Evolutionary conservation across 129 eudicot species (phyloP), one percentile per base, ranked within the genome.

Genomic region (Dittrichia graveolens): DNA sequence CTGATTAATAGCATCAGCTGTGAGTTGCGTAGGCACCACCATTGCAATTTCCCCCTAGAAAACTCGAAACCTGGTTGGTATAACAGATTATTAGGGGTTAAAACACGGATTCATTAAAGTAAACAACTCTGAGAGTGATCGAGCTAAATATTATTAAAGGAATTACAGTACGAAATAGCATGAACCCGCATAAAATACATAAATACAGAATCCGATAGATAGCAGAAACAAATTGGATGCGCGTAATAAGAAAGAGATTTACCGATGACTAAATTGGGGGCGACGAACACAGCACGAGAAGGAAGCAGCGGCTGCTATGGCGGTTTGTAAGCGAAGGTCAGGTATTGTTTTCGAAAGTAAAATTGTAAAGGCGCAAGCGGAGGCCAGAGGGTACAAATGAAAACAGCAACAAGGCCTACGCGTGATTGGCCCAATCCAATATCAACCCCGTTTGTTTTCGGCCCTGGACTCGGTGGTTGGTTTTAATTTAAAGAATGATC

Each of bases 1-100:
- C 79, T 85, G 85, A 43, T 61, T 50, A 42, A 74, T 78, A 45
- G 90, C 94, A 73, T 85, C 95, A 37, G 77, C 80, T 7, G 96
- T 76, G 31, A 92, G 80, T 39, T 46, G 70, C 16, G 82, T 53
- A 15, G 84, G 84, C 49, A 80, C 84, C 55, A 71, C 82, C 82
- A 78, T 78, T 43, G 13, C 72, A 46, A 52, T 39, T 7, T 13
- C 6, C 44, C 48, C 67, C 71, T 62, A 11, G 56, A 24, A 79
- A 79, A 65, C 73, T 71, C 62, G 39, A 62, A 38, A 63, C 41
- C 19, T 12, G 0, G 59, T 46, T 41, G 11, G 2, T 57, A n/a
- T 31, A 34, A 42, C 3, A 7, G n/a, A 44, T 2, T 1, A 0
- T 6, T 31, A 3, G 13, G 0, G 11, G 4, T 3, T 3, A 67